Evolutionary conservation across 345 rosid species (phyloP), one percentile per base, ranked within the genome.

Genomic region (Acer negundo): DNA sequence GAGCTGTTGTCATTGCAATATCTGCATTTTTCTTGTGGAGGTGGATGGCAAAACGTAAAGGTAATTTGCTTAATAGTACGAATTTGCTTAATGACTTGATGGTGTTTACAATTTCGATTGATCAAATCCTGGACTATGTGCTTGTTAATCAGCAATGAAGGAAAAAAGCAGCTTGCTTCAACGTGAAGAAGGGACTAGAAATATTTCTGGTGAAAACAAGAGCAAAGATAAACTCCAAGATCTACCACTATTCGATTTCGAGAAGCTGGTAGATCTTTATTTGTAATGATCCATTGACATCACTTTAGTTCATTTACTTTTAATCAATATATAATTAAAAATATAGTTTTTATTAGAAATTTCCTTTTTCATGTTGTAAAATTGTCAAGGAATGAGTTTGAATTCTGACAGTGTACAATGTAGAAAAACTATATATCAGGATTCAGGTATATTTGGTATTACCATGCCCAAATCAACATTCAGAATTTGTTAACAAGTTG

Each of bases 151-250:
- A 59, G 63, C 63, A 59, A n/a, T 20, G 63, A 22, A 59, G 26
- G 22, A 59, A 22, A 59, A 59, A 9, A 1, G 3, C 11, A 58
- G 12, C 63, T 59, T 22, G 26, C 11, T 59, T 6, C 12, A 22
- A 59, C 26, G 11, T 17, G 62, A 20, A 58, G 62, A 58, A 20
- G 1, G 23, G 23, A 8, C 4, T 59, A 20, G 63, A 59, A 59
- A 7, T 59, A 0, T 59, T 59, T 22, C 58, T 4, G 58, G 8
- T 53, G 63, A 59, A 59, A 59, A 59, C 26, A 59, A 10, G 63
- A 59, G 10, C n/a, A 59, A n/a, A 59, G 26, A 59, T 59, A 59
- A 22, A 59, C 63, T 59, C 63, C 63, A 59, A 26, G 63, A 59
- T 59, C 63, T 59, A 59, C 63, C 63, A 20, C 4, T 59, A 22